Base-by-base conservation (phyloP, 352 stramenopile genomes). In the Pythium diclinum region DNA sequence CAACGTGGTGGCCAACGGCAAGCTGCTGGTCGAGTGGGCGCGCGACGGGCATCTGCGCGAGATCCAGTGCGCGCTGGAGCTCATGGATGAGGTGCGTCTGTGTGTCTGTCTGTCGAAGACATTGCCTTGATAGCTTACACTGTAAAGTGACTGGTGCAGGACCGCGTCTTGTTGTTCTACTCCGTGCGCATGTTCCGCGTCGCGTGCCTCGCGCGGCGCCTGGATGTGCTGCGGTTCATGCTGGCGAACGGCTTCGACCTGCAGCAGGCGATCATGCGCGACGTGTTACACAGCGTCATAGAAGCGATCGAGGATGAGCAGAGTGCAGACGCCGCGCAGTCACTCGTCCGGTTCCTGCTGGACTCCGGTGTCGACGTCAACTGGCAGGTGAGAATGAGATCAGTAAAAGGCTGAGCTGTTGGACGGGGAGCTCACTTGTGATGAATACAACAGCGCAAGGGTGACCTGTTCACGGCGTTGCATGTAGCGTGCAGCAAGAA, bases 191-290 rank as follows among this genome's bases (percentile, higher is more conserved):
- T 90, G 77, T 92, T 92, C 51, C 79, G 80, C 25, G 71, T 79
- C 19, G 84, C 84, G 59, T 89, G 78, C 49, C 14, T 40, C 3
- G 55, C 49, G 9, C 72, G 61, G 3, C 75, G 75, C 25, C 47
- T 91, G 23, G 83, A 91, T 56, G 73, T 91, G 25, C 54, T 93
- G 40, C 76, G 68, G 7, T 83, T 89, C 56, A 77, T 91, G 79
- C 53, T 91, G 11, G 36, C 67, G 42, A 83, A 91, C 30, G 83
- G 83, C 58, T 90, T 93, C 52, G 76, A 89, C 47, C 57, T 86
- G 10, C 65, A 76, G 49, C 78, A 89, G 42, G 63, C 74, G n/a
- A 78, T 71, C 33, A 75, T 91, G 65, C 69, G 71, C 42, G 78
- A 88, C 48, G 51, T 82, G 17, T 57, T 93, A 9, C 83, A 91